Conservation (phyloP, 2,329 filamentous ascomycete genomes). For the Ophiosphaerella narmari region DNA sequence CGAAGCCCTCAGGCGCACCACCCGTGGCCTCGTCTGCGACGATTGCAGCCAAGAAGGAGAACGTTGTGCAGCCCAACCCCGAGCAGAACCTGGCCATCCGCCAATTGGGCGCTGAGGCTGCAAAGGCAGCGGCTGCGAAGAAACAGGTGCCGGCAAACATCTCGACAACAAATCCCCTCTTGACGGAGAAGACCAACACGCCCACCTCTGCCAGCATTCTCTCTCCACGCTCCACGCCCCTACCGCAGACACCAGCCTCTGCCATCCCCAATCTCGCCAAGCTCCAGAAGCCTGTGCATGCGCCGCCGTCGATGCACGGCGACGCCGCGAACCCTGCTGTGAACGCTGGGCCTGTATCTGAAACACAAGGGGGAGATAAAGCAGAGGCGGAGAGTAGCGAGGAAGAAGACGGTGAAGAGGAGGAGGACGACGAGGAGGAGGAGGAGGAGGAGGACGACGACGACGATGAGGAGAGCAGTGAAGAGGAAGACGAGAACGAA, state of each 20-base stretch:
- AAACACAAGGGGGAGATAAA: conserved; percentile 11
- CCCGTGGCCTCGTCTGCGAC: conserved; percentile 14
- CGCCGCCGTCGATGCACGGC: conserved; percentile 26
- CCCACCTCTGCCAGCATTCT: conserved; percentile 26
- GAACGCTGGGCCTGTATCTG: conserved; percentile 22
- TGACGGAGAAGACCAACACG: conserved; percentile 39
- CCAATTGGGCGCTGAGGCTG: conserved; percentile 43
- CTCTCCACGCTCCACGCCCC: conserved; percentile 30
- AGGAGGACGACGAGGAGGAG: conserved; percentile 8
- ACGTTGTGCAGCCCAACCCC: conserved; percentile 21
- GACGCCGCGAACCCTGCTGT: conserved; percentile 34
- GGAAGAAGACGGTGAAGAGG: conserved; percentile 4
- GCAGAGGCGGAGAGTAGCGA: conserved; percentile 9
- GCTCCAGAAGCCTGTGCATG: conserved; percentile 26
- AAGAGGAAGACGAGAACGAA: conserved; percentile 8
- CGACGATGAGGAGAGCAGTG: conserved; percentile 6
- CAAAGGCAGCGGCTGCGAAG: conserved; percentile 43
- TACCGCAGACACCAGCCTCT: conserved; percentile 31
- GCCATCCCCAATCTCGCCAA: conserved; percentile 20
- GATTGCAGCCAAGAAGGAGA: conserved; percentile 28
- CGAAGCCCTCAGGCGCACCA: conserved; percentile 24
- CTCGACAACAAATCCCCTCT: conserved; percentile 42
- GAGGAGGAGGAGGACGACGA: conserved; percentile 14
- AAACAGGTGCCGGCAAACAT: conserved; percentile 39
- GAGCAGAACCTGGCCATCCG: conserved; percentile 45